Percentiles rank a stretch among this genome's conserved stretches.
These are phyloP conservation scores for Lotmaria passim DNA, from an alignment of 208 protist genomes.

Conservation along the genomic window DNA sequence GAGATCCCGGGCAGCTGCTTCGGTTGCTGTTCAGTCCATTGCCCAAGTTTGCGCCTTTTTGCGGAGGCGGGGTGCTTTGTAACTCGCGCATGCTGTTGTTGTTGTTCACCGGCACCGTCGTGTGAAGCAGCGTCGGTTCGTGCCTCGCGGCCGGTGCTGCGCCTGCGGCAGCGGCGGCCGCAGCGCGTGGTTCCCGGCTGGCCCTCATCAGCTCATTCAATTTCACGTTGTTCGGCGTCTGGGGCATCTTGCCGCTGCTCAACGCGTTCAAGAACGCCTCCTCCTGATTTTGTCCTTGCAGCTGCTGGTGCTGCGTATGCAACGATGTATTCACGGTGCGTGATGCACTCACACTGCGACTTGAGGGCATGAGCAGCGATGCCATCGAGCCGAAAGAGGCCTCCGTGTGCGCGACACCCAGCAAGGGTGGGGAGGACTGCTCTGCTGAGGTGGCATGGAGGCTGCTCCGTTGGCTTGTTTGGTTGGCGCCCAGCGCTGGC, in stretches of 20 bases:
- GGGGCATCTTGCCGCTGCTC: neutral
- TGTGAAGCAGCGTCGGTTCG: no score
- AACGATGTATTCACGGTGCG: no score
- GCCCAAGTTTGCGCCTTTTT: no score
- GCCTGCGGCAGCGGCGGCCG: neutral
- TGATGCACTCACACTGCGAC: neutral
- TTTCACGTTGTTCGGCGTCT: neutral
- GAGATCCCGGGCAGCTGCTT: no score
- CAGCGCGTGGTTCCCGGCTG: neutral
- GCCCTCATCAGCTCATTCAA: neutral
- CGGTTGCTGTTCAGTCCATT: no score
- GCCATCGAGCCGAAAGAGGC: neutral
- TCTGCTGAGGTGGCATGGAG: no score
- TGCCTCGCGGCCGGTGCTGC: no score
- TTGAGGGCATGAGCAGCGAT: neutral
- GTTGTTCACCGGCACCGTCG: no score
- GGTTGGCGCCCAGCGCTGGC: neutral
- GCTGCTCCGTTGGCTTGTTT: no score
- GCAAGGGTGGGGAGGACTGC: neutral
- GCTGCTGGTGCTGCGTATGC: neutral
- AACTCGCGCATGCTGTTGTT: no score
- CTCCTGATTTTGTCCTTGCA: constrained; percentile 9
- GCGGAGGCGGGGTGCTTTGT: no score
- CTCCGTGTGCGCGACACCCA: neutral
- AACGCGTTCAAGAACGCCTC: neutral